Conservation (phyloP, 2,329 filamentous ascomycete species). For the Chalaropsis ovoidea region DNA sequence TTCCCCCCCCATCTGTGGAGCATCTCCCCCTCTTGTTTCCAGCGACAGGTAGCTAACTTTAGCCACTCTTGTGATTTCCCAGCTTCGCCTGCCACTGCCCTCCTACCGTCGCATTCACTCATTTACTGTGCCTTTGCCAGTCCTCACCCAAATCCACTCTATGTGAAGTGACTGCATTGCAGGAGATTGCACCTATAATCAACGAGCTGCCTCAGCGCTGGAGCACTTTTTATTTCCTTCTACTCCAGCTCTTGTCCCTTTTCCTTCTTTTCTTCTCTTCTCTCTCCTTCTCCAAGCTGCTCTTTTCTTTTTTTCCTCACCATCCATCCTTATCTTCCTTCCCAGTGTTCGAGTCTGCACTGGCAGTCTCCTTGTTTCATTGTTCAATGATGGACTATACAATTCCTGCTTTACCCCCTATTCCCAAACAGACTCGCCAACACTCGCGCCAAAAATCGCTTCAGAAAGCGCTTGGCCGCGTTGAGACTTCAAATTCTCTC, state of each 20-base stretch:
- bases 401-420: slow-evolving; percentile 25
- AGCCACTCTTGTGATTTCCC: slow-evolving; percentile 6
- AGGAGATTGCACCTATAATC: slow-evolving; percentile 8
- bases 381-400: slow-evolving; percentile 25
- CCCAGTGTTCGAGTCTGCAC: slow-evolving; percentile 4
- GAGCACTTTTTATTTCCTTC: neutral
- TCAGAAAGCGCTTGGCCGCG: slow-evolving; percentile 23
- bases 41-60: neutral
- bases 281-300: neutral
- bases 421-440: slow-evolving; percentile 26
- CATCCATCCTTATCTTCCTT: slow-evolving; percentile 5
- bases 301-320: slow-evolving; percentile 13
- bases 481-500: slow-evolving; percentile 18
- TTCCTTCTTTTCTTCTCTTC: neutral
- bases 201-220: neutral
- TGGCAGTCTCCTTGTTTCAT: slow-evolving; percentile 8
- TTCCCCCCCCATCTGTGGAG: neutral
- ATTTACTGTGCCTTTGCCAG: slow-evolving; percentile 2
- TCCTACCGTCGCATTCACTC: slow-evolving; percentile 10
- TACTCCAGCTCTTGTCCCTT: neutral
- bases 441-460: slow-evolving; percentile 26
- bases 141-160: neutral
- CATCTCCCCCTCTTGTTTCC: no score
- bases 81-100: neutral
- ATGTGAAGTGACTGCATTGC: neutral